Evolutionary conservation across 768 basidiomycete genomes (phyloP).

Genomic region (Steccherinum ochraceum): DNA sequence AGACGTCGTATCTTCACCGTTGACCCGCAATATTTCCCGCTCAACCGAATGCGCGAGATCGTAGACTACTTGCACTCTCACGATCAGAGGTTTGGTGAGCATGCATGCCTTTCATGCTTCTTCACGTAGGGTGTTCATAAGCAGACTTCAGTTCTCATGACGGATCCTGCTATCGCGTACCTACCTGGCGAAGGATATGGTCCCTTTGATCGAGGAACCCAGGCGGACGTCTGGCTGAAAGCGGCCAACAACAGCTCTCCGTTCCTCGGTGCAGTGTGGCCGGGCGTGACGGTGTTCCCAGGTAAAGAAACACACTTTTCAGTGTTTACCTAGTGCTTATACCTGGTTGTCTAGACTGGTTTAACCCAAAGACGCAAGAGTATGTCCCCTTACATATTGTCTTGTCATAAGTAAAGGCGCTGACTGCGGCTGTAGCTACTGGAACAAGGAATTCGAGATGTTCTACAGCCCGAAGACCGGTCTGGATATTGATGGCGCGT

Average conservation of each 20-base stretch:
- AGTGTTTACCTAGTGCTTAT: neutral
- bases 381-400: constrained; percentile 23
- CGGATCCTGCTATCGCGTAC: constrained; percentile 62
- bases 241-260: constrained; percentile 47
- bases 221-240: constrained; percentile 54
- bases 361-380: constrained; percentile 45
- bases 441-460: constrained; percentile 52
- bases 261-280: constrained; percentile 57
- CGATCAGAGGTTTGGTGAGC: constrained; percentile 51
- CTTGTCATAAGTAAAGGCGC: no score
- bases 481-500: constrained; percentile 62
- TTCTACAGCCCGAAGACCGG: constrained; percentile 51
- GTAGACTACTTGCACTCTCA: constrained; percentile 54
- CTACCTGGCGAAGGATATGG: constrained; percentile 41
- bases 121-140: neutral
- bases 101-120: neutral
- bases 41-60: constrained; percentile 57
- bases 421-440: constrained; percentile 37
- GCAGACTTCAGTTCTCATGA: constrained; percentile 52
- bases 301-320: constrained; percentile 24
- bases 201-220: constrained; percentile 48
- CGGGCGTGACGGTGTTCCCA: constrained; percentile 56
- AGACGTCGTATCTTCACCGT: constrained; percentile 61
- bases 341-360: constrained; percentile 42
- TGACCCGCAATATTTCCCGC: constrained; percentile 63